Evolutionary conservation across 2,329 filamentous ascomycete species (phyloP).

Genomic region (Grosmannia huntii): DNA sequence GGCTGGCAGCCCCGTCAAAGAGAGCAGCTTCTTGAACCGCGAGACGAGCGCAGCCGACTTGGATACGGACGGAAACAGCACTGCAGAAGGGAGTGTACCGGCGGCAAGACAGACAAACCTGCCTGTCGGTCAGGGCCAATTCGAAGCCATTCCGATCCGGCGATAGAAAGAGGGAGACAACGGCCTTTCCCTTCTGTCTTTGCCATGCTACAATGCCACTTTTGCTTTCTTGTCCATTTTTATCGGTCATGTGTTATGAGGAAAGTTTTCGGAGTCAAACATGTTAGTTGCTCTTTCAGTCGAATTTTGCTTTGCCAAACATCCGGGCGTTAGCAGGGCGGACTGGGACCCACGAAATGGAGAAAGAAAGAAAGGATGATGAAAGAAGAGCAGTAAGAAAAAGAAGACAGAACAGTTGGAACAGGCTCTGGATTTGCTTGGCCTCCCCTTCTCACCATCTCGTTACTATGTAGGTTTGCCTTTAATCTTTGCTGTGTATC

Average conservation of each 20-base stretch:
- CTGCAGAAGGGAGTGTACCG: slow-evolving; percentile 11
- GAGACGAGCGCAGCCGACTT: slow-evolving; percentile 58
- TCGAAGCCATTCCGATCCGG: slow-evolving; percentile 50
- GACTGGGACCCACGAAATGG: background rate
- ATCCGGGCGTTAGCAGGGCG: background rate
- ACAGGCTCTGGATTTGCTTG: background rate
- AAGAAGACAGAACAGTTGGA: background rate
- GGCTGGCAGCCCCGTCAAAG: slow-evolving; percentile 75
- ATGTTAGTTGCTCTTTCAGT: background rate
- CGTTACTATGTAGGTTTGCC: background rate
- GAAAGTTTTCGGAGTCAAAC: background rate
- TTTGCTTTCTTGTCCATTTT: background rate
- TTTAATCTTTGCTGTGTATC: too few relatives aligned
- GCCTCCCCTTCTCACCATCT: background rate
- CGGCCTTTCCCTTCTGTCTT: background rate
- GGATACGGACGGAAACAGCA: slow-evolving; percentile 12
- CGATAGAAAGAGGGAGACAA: slow-evolving; percentile 25
- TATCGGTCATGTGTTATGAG: background rate
- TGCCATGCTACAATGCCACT: background rate
- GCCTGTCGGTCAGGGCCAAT: slow-evolving; percentile 9
- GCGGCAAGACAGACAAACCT: background rate
- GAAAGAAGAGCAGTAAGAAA: background rate
- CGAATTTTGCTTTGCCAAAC: background rate
- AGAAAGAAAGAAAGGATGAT: background rate
- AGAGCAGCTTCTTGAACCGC: slow-evolving; percentile 74